phyloP scores from a whole-genome alignment of 495 filamentous ascomycete genomes.

The Monascus purpureus region DNA sequence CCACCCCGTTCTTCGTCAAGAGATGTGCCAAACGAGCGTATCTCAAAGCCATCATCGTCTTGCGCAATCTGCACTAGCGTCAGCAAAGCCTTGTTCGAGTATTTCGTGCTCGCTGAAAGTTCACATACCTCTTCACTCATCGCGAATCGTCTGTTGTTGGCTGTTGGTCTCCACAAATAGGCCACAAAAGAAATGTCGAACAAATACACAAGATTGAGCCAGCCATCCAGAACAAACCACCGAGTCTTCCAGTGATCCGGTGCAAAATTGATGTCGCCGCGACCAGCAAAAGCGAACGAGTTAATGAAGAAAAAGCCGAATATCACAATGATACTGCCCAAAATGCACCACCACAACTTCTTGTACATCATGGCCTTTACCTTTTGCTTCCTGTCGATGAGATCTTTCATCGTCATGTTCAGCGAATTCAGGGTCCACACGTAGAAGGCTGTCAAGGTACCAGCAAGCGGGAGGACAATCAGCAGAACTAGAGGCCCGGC shows the following conservation, averaged over 20 bases:
- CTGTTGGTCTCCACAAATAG: slow-evolving; percentile 95
- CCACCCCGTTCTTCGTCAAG: slow-evolving; percentile 53
- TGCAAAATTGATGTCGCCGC: slow-evolving; percentile 70
- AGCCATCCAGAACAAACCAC: slow-evolving; percentile 97
- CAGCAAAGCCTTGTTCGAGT: slow-evolving; percentile 7
- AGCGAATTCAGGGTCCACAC: slow-evolving; percentile 97
- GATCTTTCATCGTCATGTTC: slow-evolving; percentile 88
- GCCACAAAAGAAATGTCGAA: slow-evolving; percentile 82
- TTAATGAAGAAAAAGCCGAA: slow-evolving; percentile 96
- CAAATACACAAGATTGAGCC: slow-evolving; percentile 93
- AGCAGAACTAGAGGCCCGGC: slow-evolving; percentile 81
- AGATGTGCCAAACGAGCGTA: slow-evolving; percentile 76
- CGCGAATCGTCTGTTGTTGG: slow-evolving; percentile 91
- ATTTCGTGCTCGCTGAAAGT: background rate
- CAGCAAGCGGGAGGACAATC: slow-evolving; percentile 85
- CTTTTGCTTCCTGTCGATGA: slow-evolving; percentile 84
- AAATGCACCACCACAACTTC: slow-evolving; percentile 96
- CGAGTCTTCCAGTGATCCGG: slow-evolving; percentile 91
- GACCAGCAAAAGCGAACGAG: slow-evolving; percentile 81
- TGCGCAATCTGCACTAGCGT: slow-evolving; percentile 57
- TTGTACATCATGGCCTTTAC: slow-evolving; percentile 93
- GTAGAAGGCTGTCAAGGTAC: slow-evolving; percentile 91
- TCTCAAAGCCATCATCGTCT: slow-evolving; percentile 97
- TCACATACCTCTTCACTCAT: slow-evolving; percentile 84
- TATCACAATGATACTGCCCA: slow-evolving; percentile 82